These are phyloP conservation scores for Entomortierella beljakovae DNA, from an alignment of 192 early-diverging fungal species.

Conservation along the genomic window DNA sequence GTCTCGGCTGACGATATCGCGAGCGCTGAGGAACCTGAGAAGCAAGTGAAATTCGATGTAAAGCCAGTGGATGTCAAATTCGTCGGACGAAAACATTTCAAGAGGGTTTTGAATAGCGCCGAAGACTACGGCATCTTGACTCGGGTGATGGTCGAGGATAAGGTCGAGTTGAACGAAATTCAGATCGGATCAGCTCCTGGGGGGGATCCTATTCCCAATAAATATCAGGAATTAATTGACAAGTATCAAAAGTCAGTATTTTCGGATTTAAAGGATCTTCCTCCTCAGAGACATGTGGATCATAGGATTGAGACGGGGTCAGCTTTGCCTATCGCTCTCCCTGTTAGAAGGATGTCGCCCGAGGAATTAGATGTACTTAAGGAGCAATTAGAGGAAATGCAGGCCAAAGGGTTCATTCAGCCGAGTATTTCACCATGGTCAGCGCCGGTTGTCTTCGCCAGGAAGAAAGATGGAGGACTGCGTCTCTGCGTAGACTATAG, in stretches of 20 bases:
- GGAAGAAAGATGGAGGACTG: conserved; percentile 62
- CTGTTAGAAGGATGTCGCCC: conserved; percentile 12
- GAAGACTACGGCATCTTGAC: conserved; percentile 4
- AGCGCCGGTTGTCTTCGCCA: conserved; percentile 58
- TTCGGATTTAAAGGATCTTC: conserved; percentile 11
- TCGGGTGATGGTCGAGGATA: background rate
- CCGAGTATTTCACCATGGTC: conserved; percentile 50
- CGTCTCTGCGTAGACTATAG: conserved; percentile 65
- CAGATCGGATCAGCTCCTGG: background rate
- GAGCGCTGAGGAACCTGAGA: no score
- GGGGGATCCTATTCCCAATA: background rate
- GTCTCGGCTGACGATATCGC: no score
- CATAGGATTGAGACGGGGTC: conserved; percentile 41
- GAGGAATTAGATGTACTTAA: conserved; percentile 4
- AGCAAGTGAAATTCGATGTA: background rate
- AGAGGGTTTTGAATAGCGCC: background rate
- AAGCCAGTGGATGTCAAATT: background rate
- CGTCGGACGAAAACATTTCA: conserved; percentile 5
- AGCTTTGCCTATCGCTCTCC: conserved; percentile 1
- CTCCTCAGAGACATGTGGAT: conserved; percentile 19
- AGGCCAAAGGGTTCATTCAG: conserved; percentile 37
- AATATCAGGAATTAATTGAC: background rate
- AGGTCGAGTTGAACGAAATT: background rate
- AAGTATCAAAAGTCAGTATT: background rate
- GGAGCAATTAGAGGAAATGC: background rate